phyloP scores from a whole-genome alignment of 1,284 basidiomycete genomes.

The Trichosporon faecale region DNA sequence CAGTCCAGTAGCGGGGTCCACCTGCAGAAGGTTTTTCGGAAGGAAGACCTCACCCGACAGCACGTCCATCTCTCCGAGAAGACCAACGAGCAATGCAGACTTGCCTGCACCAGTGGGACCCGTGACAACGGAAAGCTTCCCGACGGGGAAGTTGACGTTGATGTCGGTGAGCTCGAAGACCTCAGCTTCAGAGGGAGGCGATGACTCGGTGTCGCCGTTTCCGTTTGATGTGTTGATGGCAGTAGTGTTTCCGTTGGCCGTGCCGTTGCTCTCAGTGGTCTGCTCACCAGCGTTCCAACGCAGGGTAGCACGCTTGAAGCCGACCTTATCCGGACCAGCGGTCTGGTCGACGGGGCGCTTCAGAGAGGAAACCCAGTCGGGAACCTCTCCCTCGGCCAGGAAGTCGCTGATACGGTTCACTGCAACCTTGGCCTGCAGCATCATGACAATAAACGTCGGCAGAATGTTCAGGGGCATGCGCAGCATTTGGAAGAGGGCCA shows the following conservation, averaged over 20 bases:
- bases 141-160: conserved; percentile 65
- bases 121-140: conserved; percentile 64
- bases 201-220: neutral
- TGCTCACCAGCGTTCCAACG: conserved; percentile 61
- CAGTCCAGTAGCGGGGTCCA: conserved; percentile 61
- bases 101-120: conserved; percentile 72
- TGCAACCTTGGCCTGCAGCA: conserved; percentile 65
- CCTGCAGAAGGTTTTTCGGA: conserved; percentile 62
- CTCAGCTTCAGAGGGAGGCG: conserved; percentile 8
- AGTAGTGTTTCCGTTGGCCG: neutral
- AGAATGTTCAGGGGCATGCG: conserved; percentile 57
- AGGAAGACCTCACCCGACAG: conserved; percentile 61
- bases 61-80: conserved; percentile 63
- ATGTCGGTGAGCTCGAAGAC: conserved; percentile 66
- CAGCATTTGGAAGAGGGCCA: conserved; percentile 53
- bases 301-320: conserved; percentile 64
- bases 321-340: conserved; percentile 55
- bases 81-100: conserved; percentile 51
- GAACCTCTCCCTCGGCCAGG: conserved; percentile 76
- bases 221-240: neutral
- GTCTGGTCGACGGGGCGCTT: conserved; percentile 50
- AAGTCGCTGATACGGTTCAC: conserved; percentile 76
- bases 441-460: conserved; percentile 38
- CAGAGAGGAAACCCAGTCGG: conserved; percentile 65
- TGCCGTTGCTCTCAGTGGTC: conserved; percentile 29